phyloP scores from a whole-genome alignment of 2,329 filamentous ascomycete genomes.

The Dothiorella sarmentorum region DNA sequence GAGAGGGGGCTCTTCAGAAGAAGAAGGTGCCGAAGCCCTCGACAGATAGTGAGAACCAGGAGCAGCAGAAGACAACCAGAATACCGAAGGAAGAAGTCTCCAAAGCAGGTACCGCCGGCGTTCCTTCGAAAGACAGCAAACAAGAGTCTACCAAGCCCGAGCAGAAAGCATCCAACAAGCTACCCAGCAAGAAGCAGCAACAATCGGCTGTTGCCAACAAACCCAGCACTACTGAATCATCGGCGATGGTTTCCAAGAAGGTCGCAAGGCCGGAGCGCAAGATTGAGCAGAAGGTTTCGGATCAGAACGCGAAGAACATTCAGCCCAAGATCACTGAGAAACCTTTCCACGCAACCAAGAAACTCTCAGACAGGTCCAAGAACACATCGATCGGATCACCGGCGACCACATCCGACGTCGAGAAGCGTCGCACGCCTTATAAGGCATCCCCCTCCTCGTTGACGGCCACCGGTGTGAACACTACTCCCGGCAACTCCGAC shows the following conservation, averaged over 20 bases:
- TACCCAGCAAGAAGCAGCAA: conserved; percentile 4
- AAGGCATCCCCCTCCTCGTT: conserved; percentile 35
- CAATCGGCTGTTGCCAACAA: not conserved
- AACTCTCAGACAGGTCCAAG: conserved; percentile 46
- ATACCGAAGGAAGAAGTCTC: conserved; percentile 22
- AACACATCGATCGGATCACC: conserved; percentile 63
- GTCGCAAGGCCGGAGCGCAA: not conserved
- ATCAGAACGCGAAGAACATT: not conserved
- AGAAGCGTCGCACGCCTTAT: conserved; percentile 43
- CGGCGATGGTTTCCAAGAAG: not conserved
- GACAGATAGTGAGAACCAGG: conserved; percentile 46
- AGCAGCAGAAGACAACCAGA: conserved; percentile 42
- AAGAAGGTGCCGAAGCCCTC: conserved; percentile 38
- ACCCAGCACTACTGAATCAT: not conserved
- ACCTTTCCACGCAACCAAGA: conserved; percentile 16
- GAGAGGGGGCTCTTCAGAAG: not conserved
- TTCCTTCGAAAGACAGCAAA: conserved; percentile 23
- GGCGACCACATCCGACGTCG: conserved; percentile 57
- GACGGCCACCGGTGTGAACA: conserved; percentile 26
- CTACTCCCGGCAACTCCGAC: conserved; percentile 31
- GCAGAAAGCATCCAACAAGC: conserved; percentile 16
- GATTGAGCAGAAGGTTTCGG: not conserved
- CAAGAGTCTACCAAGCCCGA: conserved; percentile 21
- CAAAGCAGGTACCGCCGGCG: not conserved
- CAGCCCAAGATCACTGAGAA: conserved; percentile 13